Evolutionary conservation across 352 stramenopile genomes (phyloP), one percentile per base, ranked within the genome.

Genomic region (Phytophthora pisi): DNA sequence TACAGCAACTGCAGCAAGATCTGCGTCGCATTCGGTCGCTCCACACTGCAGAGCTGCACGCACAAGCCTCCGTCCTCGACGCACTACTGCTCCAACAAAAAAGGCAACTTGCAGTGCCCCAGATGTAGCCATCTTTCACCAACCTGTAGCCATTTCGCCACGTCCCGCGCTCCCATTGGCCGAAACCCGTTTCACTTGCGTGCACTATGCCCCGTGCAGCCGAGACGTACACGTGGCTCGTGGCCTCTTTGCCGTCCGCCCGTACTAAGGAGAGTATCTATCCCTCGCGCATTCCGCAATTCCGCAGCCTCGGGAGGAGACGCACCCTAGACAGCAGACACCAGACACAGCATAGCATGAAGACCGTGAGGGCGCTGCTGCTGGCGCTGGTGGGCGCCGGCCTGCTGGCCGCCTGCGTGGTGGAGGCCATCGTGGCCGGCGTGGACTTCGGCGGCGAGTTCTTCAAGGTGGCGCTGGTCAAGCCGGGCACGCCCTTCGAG

Each of bases 391-490:
- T 80, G n/a, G 65, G 64, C 46, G 66, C 77, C 11, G 68, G 75
- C 11, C 67, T 82, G 8, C 46, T 86, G 9, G 58, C 65, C 34
- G 51, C 64, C 30, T 63, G 66, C 8, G 13, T 76, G n/a, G 74
- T 87, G 11, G 57, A 84, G 1, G 76, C 76, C 42, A 87, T 78
- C 61, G 79, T 92, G 46, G 81, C 84, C 0, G 97, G 97, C 60
- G 91, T 99, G 34, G 97, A 99, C 82, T 93, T 99, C 67, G 97
- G 97, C 66, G 96, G 89, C 61, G 88, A 99, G 65, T 93, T 89
- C 61, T 93, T 93, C 74, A 93, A 93, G 72, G 75, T 93, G 36
- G 84, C 84, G 57, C 82, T 93, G 11, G 84, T 93, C n/a, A 93
- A 98, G 76, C 95, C 96, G 51, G 96, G 97, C 51, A 97, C 91